Base-by-base conservation (phyloP, 2,329 filamentous ascomycete genomes). In the Teratosphaeria gauchensis region DNA sequence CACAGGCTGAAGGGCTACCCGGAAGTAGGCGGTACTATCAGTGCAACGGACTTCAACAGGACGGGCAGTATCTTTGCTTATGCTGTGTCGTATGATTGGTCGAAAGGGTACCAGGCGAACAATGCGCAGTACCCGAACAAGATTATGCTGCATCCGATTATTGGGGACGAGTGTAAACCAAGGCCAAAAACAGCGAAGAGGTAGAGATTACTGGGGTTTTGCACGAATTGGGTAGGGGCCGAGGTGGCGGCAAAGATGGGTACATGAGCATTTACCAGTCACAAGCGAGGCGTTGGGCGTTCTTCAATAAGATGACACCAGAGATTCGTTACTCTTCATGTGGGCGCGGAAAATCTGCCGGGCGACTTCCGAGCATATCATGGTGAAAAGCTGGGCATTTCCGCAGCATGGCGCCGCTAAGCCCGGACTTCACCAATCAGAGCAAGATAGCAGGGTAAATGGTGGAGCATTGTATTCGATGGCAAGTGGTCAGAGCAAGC, bases 41-140 rank as follows among this genome's bases (percentile, higher is more conserved):
- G 88, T 7, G 82, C 89, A 28, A 96, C 92, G 1, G 89, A 85
- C n/a, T 99, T 99, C 80, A 95, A 92, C 77, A 84, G 85, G 67
- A 87, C 81, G 59, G 94, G 94, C 56, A 86, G 72, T 64, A 78
- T 80, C 63, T 80, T 80, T 61, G 78, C 77, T 8, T 80, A 80
- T 60, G 90, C 92, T 30, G 84, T 96, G 54, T 91, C 90, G 72
- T 99, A 99, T 74, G 94, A 99, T 77, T 99, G 94, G 94, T 91
- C 88, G 77, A 97, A 99, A 79, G 94, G 94, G 16, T 96, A 92
- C 77, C 84, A 88, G 64, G 84, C 80, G 65, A 97, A 97, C 76
- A 94, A 80, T 30, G 84, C 85, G 59, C 65, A 73, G 64, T 72
- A 75, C n/a, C 74, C 77, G 3, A 78, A 75, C 64, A 79, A 79